phyloP scores from a whole-genome alignment of 306 rosid genomes.

The Vigna mungo region DNA sequence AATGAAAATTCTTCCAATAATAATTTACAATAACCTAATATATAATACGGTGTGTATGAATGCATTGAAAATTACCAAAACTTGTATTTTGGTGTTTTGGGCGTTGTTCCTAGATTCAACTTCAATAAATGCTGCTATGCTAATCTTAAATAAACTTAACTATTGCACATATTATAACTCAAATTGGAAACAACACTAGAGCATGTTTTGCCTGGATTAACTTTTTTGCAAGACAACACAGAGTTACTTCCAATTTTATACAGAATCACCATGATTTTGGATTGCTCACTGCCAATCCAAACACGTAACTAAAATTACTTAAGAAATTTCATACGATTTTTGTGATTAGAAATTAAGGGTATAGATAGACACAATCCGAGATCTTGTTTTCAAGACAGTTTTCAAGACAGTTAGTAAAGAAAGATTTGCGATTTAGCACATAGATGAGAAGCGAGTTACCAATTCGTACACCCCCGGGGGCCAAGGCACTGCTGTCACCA shows the following conservation, averaged over 20 bases:
- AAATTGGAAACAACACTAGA: too few species aligned
- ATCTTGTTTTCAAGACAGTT: neutral
- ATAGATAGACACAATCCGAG: neutral
- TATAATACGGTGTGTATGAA: neutral
- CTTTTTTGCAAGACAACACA: too few species aligned
- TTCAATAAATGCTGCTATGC: too few species aligned
- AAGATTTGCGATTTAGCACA: neutral
- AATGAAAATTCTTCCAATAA: conserved; percentile 2
- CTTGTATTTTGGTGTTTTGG: neutral
- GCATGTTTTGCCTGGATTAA: too few species aligned
- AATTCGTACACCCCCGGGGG: conserved; percentile 95
- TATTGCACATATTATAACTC: neutral
- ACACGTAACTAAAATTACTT: neutral
- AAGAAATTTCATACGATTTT: neutral
- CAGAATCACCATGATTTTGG: too few species aligned
- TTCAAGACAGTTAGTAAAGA: neutral
- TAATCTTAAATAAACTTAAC: neutral
- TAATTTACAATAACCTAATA: neutral
- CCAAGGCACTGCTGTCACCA: conserved; percentile 98
- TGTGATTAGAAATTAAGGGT: neutral
- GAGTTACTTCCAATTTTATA: too few species aligned
- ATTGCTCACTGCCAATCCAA: too few species aligned
- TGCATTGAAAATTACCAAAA: neutral
- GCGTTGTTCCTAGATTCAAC: too few species aligned
- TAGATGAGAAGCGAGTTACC: conserved; percentile 57